phyloP scores from a whole-genome alignment of 1,284 basidiomycete genomes.

The Tilletia setariae region DNA sequence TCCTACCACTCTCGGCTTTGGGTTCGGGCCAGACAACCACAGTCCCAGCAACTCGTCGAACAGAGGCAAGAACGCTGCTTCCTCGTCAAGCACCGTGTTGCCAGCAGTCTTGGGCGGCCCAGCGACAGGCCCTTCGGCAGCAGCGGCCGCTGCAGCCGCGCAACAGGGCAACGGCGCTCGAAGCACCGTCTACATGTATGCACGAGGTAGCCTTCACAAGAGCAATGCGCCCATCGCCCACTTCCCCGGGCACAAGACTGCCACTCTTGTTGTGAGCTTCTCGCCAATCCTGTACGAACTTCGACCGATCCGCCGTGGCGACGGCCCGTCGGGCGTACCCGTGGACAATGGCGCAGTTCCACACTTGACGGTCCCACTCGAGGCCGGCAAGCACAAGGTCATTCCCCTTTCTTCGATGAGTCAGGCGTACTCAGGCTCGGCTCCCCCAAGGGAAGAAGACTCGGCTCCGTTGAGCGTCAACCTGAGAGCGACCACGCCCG shows the following conservation, averaged over 20 bases:
- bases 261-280: constrained; percentile 87
- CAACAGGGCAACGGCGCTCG: constrained; percentile 52
- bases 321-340: not conserved
- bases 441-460: constrained; percentile 9
- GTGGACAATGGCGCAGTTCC: constrained; percentile 31
- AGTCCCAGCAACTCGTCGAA: not conserved
- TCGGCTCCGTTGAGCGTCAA: constrained; percentile 4
- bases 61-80: not conserved
- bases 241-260: constrained; percentile 91
- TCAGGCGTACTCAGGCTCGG: not conserved
- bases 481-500: too few species aligned
- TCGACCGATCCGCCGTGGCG: constrained; percentile 55
- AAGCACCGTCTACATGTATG: constrained; percentile 87
- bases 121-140: not conserved
- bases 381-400: constrained; percentile 65
- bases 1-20: constrained; percentile 46
- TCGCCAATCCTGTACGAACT: constrained; percentile 89
- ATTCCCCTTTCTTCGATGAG: constrained; percentile 52
- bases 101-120: not conserved
- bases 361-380: constrained; percentile 63
- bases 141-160: constrained; percentile 37
- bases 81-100: not conserved
- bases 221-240: constrained; percentile 81
- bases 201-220: constrained; percentile 73
- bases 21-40: not conserved